Evolutionary conservation across 306 rosid species (phyloP).

Genomic region (Fragaria ananassa): DNA sequence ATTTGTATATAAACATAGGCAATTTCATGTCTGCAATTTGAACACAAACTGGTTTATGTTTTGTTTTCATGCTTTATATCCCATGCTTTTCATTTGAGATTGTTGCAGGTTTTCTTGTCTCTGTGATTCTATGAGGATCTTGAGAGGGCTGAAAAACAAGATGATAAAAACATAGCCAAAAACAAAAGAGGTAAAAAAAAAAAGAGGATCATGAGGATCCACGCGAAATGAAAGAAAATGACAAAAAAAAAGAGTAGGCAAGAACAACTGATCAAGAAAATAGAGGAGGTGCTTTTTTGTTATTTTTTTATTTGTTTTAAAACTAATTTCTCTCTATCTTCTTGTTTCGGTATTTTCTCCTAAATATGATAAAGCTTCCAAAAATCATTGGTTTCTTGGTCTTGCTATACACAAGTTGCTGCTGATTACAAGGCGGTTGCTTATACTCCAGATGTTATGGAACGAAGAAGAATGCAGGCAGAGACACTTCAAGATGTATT

Average conservation of each 20-base stretch:
- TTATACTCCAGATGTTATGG: conserved; percentile 59
- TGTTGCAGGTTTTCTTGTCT: conserved; percentile 75
- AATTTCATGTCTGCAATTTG: no score
- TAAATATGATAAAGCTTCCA: conserved; percentile 8
- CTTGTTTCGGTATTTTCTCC: conserved; percentile 18
- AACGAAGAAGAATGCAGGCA: conserved; percentile 73
- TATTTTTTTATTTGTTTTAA: conserved; percentile 7
- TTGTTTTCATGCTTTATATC: not conserved
- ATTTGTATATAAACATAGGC: no score
- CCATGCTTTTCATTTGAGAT: conserved; percentile 20
- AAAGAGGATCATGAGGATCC: conserved; percentile 55
- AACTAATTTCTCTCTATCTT: conserved; percentile 20
- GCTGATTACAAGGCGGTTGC: conserved; percentile 94
- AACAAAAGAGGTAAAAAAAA: conserved; percentile 54
- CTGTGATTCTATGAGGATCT: conserved; percentile 78
- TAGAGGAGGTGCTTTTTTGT: conserved; percentile 64
- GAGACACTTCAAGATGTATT: conserved; percentile 87
- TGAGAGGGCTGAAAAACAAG: conserved; percentile 51
- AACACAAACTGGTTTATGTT: no score
- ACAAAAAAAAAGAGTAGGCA: conserved; percentile 49
- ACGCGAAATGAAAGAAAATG: conserved; percentile 56
- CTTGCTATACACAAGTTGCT: conserved; percentile 55
- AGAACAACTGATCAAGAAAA: conserved; percentile 58
- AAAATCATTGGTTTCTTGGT: not conserved
- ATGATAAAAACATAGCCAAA: conserved; percentile 52